phyloP scores from a whole-genome alignment of 1,139 yeast species.

The Geotrichum fermentans region DNA sequence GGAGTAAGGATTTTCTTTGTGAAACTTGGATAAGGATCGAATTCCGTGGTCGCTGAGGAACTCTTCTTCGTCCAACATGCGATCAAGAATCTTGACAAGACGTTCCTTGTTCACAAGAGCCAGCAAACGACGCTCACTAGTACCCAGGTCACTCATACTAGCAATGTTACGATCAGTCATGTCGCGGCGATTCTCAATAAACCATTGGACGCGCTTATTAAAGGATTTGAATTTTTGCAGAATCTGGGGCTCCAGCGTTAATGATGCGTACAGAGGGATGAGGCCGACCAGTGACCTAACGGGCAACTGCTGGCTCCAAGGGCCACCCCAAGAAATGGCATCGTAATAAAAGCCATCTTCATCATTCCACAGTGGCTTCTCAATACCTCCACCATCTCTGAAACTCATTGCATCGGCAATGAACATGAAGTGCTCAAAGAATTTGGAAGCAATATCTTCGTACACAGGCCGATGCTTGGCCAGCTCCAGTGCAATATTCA shows the following conservation, averaged over 20 bases:
- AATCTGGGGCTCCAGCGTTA: slow-evolving; percentile 84
- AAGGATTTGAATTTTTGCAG: slow-evolving; percentile 77
- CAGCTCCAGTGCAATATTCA: slow-evolving; percentile 86
- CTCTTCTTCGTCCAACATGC: slow-evolving; percentile 85
- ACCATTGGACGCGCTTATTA: slow-evolving; percentile 83
- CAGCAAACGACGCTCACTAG: slow-evolving; percentile 75
- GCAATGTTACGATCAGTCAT: slow-evolving; percentile 88
- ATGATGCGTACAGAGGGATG: slow-evolving; percentile 86
- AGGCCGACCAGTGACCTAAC: slow-evolving; percentile 89
- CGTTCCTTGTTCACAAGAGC: slow-evolving; percentile 83
- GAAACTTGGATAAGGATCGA: slow-evolving; percentile 83
- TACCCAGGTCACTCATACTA: slow-evolving; percentile 79
- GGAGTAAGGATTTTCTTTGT: slow-evolving; percentile 77
- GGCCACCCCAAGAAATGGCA: slow-evolving; percentile 81
- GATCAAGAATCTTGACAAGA: slow-evolving; percentile 65
- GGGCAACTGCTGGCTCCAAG: slow-evolving; percentile 66
- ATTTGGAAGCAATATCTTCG: slow-evolving; percentile 92
- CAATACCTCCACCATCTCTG: slow-evolving; percentile 48
- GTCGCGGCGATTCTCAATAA: slow-evolving; percentile 63
- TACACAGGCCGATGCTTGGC: slow-evolving; percentile 83
- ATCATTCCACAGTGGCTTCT: slow-evolving; percentile 83
- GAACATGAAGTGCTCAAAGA: slow-evolving; percentile 86
- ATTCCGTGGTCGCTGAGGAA: slow-evolving; percentile 85
- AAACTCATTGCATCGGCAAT: slow-evolving; percentile 95
- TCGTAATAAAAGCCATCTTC: slow-evolving; percentile 87